phyloP scores from a whole-genome alignment of 1,284 basidiomycete genomes.

The Laetiporus sulphureus region DNA sequence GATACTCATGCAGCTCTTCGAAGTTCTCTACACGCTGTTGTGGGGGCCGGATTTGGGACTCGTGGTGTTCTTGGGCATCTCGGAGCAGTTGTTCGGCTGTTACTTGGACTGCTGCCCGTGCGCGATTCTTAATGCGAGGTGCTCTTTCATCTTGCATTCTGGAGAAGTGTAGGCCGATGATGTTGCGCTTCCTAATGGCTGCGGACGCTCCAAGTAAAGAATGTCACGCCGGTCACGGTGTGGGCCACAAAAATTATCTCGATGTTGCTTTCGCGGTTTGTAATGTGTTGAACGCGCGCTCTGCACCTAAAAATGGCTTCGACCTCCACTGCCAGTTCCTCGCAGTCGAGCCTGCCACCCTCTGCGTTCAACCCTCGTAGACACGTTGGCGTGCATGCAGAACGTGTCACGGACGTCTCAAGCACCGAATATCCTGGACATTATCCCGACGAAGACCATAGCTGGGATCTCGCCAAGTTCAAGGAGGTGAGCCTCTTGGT shows the following conservation, averaged over 20 bases:
- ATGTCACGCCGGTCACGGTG: too few species aligned
- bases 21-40: slow-evolving; percentile 94
- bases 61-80: slow-evolving; percentile 97
- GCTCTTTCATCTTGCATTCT: slow-evolving; percentile 52
- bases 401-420: slow-evolving; percentile 76
- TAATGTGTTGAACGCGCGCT: too few species aligned
- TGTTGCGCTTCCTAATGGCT: too few species aligned
- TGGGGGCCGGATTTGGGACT: slow-evolving; percentile 85
- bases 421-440: slow-evolving; percentile 87
- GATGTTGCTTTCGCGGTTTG: too few species aligned
- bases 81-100: slow-evolving; percentile 96
- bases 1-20: slow-evolving; percentile 95
- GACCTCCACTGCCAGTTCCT: slow-evolving; percentile 15
- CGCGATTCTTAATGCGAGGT: slow-evolving; percentile 83
- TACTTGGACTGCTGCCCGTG: slow-evolving; percentile 90
- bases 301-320: slow-evolving; percentile 25
- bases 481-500: slow-evolving; percentile 49
- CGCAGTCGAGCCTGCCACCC: slow-evolving; percentile 17
- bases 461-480: slow-evolving; percentile 77
- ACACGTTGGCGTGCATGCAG: slow-evolving; percentile 58
- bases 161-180: too few species aligned
- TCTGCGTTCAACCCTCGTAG: slow-evolving; percentile 27
- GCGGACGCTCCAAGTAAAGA: too few species aligned
- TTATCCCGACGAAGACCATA: slow-evolving; percentile 76
- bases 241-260: too few species aligned